Evolutionary conservation across 176 grass and related monocot genomes (phyloP).

Genomic region (Urochloa ruziziensis): DNA sequence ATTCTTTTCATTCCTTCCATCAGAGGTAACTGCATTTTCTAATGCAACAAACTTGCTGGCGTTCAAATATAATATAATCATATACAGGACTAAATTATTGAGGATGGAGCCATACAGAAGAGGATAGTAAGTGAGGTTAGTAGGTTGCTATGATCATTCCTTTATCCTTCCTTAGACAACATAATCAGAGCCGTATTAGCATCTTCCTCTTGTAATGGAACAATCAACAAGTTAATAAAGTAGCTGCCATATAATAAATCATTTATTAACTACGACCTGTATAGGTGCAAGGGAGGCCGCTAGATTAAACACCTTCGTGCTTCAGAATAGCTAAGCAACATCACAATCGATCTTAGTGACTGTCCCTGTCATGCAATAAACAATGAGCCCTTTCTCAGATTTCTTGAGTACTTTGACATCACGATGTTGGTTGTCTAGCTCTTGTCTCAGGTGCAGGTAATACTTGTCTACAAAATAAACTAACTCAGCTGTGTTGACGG

Average conservation of each 20-base stretch:
- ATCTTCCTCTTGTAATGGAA: constrained; percentile 63
- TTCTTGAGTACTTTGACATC: constrained; percentile 36
- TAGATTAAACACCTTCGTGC: constrained; percentile 18
- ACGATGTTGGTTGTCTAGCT: constrained; percentile 39
- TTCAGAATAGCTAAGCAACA: constrained; percentile 37
- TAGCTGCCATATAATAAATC: constrained; percentile 13
- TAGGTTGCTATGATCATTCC: constrained; percentile 41
- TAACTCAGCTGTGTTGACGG: constrained; percentile 41
- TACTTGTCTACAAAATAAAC: constrained; percentile 37
- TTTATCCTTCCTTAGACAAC: constrained; percentile 44
- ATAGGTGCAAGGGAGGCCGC: neutral
- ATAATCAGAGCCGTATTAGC: constrained; percentile 46
- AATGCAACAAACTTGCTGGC: constrained; percentile 15
- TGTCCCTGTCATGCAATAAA: constrained; percentile 49
- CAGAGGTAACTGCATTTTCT: constrained; percentile 11
- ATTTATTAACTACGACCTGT: constrained; percentile 40
- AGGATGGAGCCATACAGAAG: constrained; percentile 36
- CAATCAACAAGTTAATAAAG: constrained; percentile 33
- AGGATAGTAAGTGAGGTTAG: constrained; percentile 32
- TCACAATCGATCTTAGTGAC: constrained; percentile 39
- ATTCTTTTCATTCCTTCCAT: constrained; percentile 6
- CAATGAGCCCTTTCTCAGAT: constrained; percentile 30
- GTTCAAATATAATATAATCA: constrained; percentile 29
- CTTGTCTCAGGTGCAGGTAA: constrained; percentile 48
- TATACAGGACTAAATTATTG: neutral